Evolutionary conservation across 805 yeast species (phyloP).

Genomic region (Saccharomycopsis sp.): DNA sequence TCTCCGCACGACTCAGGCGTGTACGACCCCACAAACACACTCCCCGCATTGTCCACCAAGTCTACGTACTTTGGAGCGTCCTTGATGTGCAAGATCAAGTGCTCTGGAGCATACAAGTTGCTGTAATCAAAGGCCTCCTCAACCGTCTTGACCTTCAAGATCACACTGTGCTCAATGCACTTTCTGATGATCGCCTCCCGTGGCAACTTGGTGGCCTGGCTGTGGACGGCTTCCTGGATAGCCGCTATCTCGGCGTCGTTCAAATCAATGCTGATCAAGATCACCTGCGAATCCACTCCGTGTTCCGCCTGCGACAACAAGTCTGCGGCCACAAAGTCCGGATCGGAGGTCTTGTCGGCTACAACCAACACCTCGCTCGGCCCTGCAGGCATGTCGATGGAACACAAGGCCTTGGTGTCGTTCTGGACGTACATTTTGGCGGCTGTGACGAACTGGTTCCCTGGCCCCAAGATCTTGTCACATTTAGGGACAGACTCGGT

Average conservation of each 20-base stretch:
- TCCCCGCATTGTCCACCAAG: slow-evolving; percentile 85
- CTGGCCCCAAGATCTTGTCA: slow-evolving; percentile 97
- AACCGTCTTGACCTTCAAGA: slow-evolving; percentile 57
- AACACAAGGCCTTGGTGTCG: slow-evolving; percentile 89
- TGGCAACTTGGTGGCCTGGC: slow-evolving; percentile 78
- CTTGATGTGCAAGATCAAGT: slow-evolving; percentile 83
- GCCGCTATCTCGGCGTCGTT: slow-evolving; percentile 50
- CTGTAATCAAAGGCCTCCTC: slow-evolving; percentile 84
- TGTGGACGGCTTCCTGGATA: slow-evolving; percentile 76
- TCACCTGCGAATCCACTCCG: slow-evolving; percentile 96
- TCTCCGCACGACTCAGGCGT: slow-evolving; percentile 99
- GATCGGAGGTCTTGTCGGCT: slow-evolving; percentile 82
- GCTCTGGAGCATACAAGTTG: slow-evolving; percentile 95
- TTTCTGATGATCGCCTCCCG: slow-evolving; percentile 89
- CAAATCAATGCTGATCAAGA: slow-evolving; percentile 76
- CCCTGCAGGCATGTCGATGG: slow-evolving; percentile 99
- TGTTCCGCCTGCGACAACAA: slow-evolving; percentile 97
- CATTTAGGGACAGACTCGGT: slow-evolving; percentile 88
- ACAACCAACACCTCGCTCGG: slow-evolving; percentile 97
- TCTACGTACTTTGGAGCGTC: slow-evolving; percentile 68
- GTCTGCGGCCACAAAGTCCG: slow-evolving; percentile 96
- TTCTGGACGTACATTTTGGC: slow-evolving; percentile 97
- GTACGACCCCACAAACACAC: slow-evolving; percentile 91
- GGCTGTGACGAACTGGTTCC: slow-evolving; percentile 98
- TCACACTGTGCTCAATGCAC: slow-evolving; percentile 87